Evolutionary conservation across 2,329 filamentous ascomycete genomes (phyloP).

Genomic region (Biscogniauxia sp.): DNA sequence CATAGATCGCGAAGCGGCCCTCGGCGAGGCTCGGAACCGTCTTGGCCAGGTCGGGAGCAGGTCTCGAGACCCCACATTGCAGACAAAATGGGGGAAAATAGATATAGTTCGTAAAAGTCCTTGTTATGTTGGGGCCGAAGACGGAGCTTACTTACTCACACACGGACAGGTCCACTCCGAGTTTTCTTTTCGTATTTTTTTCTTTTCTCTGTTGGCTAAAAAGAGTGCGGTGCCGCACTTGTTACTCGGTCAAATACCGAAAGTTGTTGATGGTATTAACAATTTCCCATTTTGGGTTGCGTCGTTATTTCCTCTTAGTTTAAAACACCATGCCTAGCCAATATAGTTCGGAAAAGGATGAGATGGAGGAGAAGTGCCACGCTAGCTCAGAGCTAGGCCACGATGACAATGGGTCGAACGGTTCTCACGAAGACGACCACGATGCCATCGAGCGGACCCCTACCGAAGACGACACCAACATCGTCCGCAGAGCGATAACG

Average conservation of each 20-base stretch:
- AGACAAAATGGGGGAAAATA: slow-evolving; percentile 8
- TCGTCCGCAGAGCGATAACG: not conserved
- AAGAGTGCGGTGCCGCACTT: slow-evolving; percentile 2
- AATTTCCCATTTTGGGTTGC: not conserved
- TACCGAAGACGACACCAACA: slow-evolving; percentile 4
- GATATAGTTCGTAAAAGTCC: slow-evolving; percentile 16
- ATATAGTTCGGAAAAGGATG: not conserved
- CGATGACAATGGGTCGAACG: slow-evolving; percentile 19
- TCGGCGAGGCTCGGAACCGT: slow-evolving; percentile 23
- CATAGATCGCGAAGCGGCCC: slow-evolving; percentile 8
- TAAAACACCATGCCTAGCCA: slow-evolving; percentile 9
- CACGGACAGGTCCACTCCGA: slow-evolving; percentile 5
- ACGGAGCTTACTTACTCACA: slow-evolving; percentile 16
- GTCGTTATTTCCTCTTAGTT: slow-evolving; percentile 3
- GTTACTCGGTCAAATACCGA: slow-evolving; percentile 1
- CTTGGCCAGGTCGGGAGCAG: slow-evolving; percentile 12
- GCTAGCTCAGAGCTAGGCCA: slow-evolving; percentile 7
- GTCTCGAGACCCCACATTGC: slow-evolving; percentile 1
- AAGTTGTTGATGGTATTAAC: not conserved
- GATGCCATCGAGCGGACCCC: slow-evolving; percentile 8
- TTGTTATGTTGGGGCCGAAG: slow-evolving; percentile 18
- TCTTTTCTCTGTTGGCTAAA: not conserved
- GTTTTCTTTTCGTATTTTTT: slow-evolving; percentile 7
- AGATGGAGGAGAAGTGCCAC: slow-evolving; percentile 20
- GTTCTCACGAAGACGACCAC: slow-evolving; percentile 9